Evolutionary conservation across 306 rosid species (phyloP).

Genomic region (Ochetophila trinervis): DNA sequence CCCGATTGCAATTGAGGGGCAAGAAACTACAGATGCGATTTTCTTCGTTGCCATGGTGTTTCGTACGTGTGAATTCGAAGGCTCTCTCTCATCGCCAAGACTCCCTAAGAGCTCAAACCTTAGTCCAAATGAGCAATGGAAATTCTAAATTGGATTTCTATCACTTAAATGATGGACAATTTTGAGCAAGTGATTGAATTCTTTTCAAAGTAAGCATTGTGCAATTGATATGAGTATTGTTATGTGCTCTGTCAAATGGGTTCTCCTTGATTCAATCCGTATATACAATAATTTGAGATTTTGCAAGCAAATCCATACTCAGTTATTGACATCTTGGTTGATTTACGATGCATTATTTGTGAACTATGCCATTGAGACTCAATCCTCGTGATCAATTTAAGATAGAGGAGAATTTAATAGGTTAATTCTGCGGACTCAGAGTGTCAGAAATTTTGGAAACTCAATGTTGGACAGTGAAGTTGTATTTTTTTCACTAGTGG

Average conservation of each 20-base stretch:
- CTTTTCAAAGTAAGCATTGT: conserved; percentile 9
- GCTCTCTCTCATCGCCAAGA: too few species aligned
- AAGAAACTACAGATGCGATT: too few species aligned
- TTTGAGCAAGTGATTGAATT: neutral
- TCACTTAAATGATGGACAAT: neutral
- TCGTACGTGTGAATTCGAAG: too few species aligned
- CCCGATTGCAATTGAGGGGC: too few species aligned
- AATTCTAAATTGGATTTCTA: too few species aligned
- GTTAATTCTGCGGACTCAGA: conserved; percentile 80
- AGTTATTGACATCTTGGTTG: conserved; percentile 45
- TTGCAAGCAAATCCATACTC: conserved; percentile 66
- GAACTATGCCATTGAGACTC: conserved; percentile 38
- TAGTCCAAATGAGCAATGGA: too few species aligned
- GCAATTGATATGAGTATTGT: conserved; percentile 20
- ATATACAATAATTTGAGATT: conserved; percentile 42
- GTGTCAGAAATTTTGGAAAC: conserved; percentile 73
- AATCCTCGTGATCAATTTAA: too few species aligned
- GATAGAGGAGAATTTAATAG: too few species aligned
- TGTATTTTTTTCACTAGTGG: conserved; percentile 83
- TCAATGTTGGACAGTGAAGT: conserved; percentile 91
- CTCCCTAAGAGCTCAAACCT: too few species aligned
- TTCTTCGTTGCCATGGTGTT: too few species aligned
- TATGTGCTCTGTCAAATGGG: conserved; percentile 47
- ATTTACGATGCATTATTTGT: conserved; percentile 46
- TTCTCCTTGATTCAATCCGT: conserved; percentile 43